phyloP scores from a whole-genome alignment of 768 basidiomycete genomes.

The Omphalotus guepiniiformis region DNA sequence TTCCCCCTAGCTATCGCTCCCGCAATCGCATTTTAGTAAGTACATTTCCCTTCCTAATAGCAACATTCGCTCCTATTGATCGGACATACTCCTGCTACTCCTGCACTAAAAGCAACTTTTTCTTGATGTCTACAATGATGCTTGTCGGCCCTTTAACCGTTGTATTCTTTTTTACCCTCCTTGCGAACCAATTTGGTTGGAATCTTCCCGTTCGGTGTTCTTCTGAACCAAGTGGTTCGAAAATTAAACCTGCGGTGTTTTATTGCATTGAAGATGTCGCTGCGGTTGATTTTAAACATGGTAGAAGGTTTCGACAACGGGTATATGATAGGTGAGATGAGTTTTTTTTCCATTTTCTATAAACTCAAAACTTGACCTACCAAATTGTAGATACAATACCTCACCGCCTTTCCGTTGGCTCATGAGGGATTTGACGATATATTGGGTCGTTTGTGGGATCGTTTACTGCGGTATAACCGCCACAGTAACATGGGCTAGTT shows the following conservation, averaged over 20 bases:
- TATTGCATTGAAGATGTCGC: constrained; percentile 28
- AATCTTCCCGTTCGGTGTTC: constrained; percentile 24
- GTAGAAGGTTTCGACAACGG: constrained; percentile 20
- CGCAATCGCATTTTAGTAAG: constrained; percentile 22
- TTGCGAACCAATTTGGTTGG: constrained; percentile 12
- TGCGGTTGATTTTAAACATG: constrained; percentile 26
- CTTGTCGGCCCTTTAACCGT: constrained; percentile 25
- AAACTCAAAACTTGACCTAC: not conserved
- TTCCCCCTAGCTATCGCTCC: constrained; percentile 26
- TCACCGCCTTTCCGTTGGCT: constrained; percentile 26
- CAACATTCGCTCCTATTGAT: not conserved
- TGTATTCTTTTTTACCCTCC: constrained; percentile 24
- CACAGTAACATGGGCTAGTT: constrained; percentile 23
- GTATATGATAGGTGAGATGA: constrained; percentile 21
- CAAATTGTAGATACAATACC: constrained; percentile 15
- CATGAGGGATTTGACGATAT: constrained; percentile 21
- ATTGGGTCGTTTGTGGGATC: constrained; percentile 19
- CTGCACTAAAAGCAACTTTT: constrained; percentile 21
- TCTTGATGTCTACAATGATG: constrained; percentile 29
- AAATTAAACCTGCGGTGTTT: constrained; percentile 29
- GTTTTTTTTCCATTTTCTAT: not conserved
- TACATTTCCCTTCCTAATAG: not conserved
- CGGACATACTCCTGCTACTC: not conserved
- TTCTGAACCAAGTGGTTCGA: constrained; percentile 22
- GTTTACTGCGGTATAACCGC: constrained; percentile 26